Evolutionary conservation across 2,329 filamentous ascomycete species (phyloP), one percentile per base, ranked within the genome.

Genomic region (Sarocladium oryzae): DNA sequence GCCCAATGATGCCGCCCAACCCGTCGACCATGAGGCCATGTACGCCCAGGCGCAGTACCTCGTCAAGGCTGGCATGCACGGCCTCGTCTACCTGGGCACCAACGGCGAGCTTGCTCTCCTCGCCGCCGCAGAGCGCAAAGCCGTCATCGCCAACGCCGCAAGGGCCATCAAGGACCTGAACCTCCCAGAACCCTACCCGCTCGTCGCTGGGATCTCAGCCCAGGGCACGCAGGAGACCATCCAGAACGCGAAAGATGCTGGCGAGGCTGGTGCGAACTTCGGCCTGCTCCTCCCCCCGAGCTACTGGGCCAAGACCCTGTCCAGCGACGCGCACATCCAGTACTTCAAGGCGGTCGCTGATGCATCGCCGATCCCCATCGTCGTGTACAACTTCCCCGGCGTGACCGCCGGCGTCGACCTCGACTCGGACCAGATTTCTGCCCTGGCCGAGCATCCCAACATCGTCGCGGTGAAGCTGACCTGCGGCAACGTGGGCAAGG

Each of bases 211-310:
- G 4, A 69, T 74, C 20, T 71, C 67, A 0, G 72, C 67, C 1
- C 51, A 62, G 21, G 81, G 82, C 11, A 73, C 89, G 32, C 65
- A 78, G 30, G 74, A 79, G 28, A 86, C 82, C 62, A 90, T 89
- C 70, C 71, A 69, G 28, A 75, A 80, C 37, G 82, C 85, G 35
- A 82, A 82, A 28, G 73, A 89, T 58, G 86, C 86, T 7, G 79
- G 78, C 55, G 73, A 76, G 7, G 76, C 81, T 16, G 87, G 88
- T 35, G 87, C 84, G 55, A 83, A 88, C 61, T 88, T 86, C 56
- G 85, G 84, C 2, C 74, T 92, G 40, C 78, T 91, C 1, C 76
- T 92, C 4, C 86, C 88, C 6, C 87, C 88, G 1, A 82, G 80
- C 43, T 92, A 91, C 70, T 91, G 89, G 63, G 76, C 8, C 67